Conservation (phyloP, 495 filamentous ascomycete species). For the Aspergillus hancockii region DNA sequence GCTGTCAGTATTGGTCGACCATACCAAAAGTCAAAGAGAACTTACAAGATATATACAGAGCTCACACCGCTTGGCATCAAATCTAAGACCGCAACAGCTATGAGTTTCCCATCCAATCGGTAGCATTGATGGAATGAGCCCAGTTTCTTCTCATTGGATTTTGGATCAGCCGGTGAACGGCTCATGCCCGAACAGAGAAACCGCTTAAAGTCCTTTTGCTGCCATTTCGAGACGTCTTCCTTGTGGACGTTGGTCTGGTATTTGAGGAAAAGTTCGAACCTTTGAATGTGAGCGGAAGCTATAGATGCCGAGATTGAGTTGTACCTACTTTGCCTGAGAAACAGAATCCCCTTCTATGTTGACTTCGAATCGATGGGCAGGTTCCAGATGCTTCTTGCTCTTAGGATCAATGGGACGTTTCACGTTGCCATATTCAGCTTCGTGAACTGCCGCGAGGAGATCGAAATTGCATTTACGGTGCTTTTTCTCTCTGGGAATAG, state of each 20-base stretch:
- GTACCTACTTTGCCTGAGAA: slow-evolving; percentile 79
- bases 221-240: slow-evolving; percentile 68
- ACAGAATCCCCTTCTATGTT: slow-evolving; percentile 77
- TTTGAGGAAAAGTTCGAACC: slow-evolving; percentile 71
- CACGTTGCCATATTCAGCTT: slow-evolving; percentile 60
- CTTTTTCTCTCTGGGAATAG: slow-evolving; percentile 62
- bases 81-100: slow-evolving; percentile 88
- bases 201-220: slow-evolving; percentile 66
- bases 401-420: slow-evolving; percentile 51
- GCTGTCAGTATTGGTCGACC: background rate
- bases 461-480: slow-evolving; percentile 74
- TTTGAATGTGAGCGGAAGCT: slow-evolving; percentile 19
- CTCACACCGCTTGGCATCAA: slow-evolving; percentile 84
- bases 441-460: slow-evolving; percentile 71
- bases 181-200: slow-evolving; percentile 88
- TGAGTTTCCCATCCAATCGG: slow-evolving; percentile 81
- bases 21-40: background rate
- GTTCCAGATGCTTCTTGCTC: slow-evolving; percentile 61
- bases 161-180: slow-evolving; percentile 42
- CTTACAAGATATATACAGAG: slow-evolving; percentile 87
- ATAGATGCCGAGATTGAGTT: background rate
- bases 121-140: slow-evolving; percentile 98
- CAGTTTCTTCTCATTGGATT: slow-evolving; percentile 59
- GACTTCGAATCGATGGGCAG: slow-evolving; percentile 77
- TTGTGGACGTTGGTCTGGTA: slow-evolving; percentile 83